phyloP scores from a whole-genome alignment of 225 moss, liverwort and hornwort species.

The Climacium dendroides region DNA sequence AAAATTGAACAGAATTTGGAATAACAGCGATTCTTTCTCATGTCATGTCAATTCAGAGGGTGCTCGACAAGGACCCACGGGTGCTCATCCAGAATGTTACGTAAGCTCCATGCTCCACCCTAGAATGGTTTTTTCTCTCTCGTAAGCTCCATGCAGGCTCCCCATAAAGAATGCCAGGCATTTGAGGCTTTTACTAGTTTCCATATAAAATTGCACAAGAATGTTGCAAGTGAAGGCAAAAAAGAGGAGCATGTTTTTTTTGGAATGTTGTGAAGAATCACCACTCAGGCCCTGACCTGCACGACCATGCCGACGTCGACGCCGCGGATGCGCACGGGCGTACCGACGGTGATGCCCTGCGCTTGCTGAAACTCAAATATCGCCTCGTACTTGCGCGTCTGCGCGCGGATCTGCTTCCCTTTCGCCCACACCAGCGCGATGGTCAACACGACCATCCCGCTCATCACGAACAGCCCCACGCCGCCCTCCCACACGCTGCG shows the following conservation, averaged over 20 bases:
- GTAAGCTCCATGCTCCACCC: background rate
- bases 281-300: background rate
- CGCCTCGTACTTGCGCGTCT: constrained; percentile 64
- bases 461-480: constrained; percentile 71
- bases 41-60: background rate
- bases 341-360: constrained; percentile 93
- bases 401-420: constrained; percentile 65
- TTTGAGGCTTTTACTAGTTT: background rate
- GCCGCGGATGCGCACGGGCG: constrained; percentile 94
- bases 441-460: constrained; percentile 51
- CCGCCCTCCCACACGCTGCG: constrained; percentile 95
- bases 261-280: background rate
- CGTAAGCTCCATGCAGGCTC: background rate
- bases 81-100: background rate
- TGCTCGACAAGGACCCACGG: background rate
- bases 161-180: background rate
- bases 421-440: constrained; percentile 75
- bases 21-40: background rate
- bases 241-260: background rate
- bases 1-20: background rate
- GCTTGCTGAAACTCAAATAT: constrained; percentile 80
- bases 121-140: no score
- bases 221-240: background rate
- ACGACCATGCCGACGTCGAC: constrained; percentile 58
- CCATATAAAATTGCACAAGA: background rate